Percentiles rank a stretch among this genome's conserved stretches.
phyloP scores from a whole-genome alignment of 2,329 filamentous ascomycete species.

The Aspergillus oerlinghausenensis region DNA sequence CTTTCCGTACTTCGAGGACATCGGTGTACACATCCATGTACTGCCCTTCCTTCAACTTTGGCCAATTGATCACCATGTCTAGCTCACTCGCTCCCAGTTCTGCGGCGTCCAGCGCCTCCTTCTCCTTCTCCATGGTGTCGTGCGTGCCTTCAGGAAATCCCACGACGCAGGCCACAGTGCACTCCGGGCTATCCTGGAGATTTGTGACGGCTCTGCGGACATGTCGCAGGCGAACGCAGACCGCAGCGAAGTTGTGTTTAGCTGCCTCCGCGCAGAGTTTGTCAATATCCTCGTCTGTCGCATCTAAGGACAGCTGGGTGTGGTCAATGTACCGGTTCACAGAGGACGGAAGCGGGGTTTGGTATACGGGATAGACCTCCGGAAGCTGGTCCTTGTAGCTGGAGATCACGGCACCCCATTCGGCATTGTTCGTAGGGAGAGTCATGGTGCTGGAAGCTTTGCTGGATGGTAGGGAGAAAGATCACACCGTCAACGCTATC shows the following conservation, averaged over 20 bases:
- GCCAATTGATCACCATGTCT: constrained; percentile 57
- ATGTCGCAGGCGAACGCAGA: constrained; percentile 53
- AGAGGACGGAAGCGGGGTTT: constrained; percentile 20
- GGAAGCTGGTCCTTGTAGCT: constrained; percentile 23
- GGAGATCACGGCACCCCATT: constrained; percentile 30
- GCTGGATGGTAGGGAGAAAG: neutral
- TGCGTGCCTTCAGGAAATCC: constrained; percentile 58
- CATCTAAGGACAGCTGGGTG: constrained; percentile 39
- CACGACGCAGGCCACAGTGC: constrained; percentile 55
- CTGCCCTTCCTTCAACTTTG: constrained; percentile 40
- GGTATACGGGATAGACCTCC: constrained; percentile 16
- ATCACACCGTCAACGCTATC: neutral
- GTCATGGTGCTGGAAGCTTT: constrained; percentile 13
- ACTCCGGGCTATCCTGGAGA: constrained; percentile 40
- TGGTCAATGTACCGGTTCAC: constrained; percentile 40
- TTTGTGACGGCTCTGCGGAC: constrained; percentile 49
- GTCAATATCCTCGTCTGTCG: constrained; percentile 47
- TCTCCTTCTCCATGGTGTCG: constrained; percentile 47
- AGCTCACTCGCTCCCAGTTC: constrained; percentile 51
- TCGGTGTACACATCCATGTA: constrained; percentile 52
- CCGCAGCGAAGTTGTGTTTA: constrained; percentile 41
- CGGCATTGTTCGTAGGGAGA: constrained; percentile 27
- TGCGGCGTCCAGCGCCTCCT: constrained; percentile 48
- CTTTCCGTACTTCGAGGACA: constrained; percentile 48
- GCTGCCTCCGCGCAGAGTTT: constrained; percentile 52